Base-by-base conservation (phyloP, 2,329 filamentous ascomycete genomes). In the Thelonectria olida region DNA sequence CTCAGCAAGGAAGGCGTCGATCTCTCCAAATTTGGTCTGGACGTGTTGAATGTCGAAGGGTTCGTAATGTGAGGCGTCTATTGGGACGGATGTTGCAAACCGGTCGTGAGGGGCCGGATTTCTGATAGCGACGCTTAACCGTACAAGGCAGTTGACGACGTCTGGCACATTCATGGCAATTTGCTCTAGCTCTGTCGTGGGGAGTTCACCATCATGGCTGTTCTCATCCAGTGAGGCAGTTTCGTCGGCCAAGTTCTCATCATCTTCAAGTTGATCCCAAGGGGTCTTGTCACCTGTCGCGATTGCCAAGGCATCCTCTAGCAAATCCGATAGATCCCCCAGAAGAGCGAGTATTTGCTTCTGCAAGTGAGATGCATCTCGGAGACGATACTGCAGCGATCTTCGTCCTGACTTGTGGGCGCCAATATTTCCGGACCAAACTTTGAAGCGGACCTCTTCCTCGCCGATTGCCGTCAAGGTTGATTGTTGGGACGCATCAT, bases 91-190 rank as follows among this genome's bases (percentile, higher is more conserved):
- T 1, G 22, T 20, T 1, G 25, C 22, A 0, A 67, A 61, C 1
- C 53, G 52, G 5, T 67, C 65, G 4, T 67, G 65, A 0, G 62
- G 15, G 13, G 57, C 42, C 0, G 62, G 65, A 2, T 67, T 49
- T 10, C 54, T 51, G 5, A 67, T 65, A 0, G 65, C 28, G 0
- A 57, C 53, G 0, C 39, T 53, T 0, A 67, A 17, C 0, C 56
- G 36, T 0, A 61, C 3, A 0, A 67, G 23, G 2, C 59, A 67
- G 17, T 67, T 49, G 1, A 61, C 28, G 1, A 23, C 44, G 5
- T 65, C 62, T 1, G 27, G 4, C 0, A 65, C 13, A 1, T 28
- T 53, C 1, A 9, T 7, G 0, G 7, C 12, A 6, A 67, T 51
- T 1, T 67, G 58, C 0, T 8, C 23, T 0, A 67, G 2, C 4